Evolutionary conservation across 305 asterid genomes (phyloP), one percentile per base, ranked within the genome.

Genomic region (Withania somnifera): DNA sequence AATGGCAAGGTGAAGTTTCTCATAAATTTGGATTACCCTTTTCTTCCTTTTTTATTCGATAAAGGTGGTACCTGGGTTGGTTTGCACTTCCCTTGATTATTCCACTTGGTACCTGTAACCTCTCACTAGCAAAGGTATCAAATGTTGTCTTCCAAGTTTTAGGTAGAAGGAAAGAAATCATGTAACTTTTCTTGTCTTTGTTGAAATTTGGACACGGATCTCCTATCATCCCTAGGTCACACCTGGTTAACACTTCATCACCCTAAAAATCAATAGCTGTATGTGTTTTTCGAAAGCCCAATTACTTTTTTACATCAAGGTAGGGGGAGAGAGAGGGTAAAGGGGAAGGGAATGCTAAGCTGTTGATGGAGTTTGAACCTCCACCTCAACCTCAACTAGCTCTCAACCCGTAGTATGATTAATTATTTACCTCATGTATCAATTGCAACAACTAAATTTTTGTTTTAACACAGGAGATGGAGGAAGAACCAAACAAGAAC

Each of bases 401-500:
- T 22, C 10, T 52, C 57, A 15, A 50, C 19, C 19, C 54, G 8
- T 14, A 50, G 54, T 14, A 7, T 61, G 24, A 61, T 3, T 64
- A 64, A 7, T 32, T 64, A 15, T 64, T 64, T 32, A 8, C 75
- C 45, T 32, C 0, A 19, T 1, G 50, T 34, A 30, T 15, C 45
- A 17, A n/a, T 17, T 34, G 15, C 47, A 30, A 66, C 50, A 66
- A 26, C 75, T 66, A 14, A 0, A 26, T 8, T 34, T 7, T 32
- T 66, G n/a, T 34, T 24, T 2, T 20, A 57, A 77, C 85, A 85
- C 88, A 94, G 96, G 83, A 89, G 76, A 42, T 90, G 11, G 92
- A 86, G 50, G 98, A 94, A 80, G 96, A 92, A 26, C 97, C 95
- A 5, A 91, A 94, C 90, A 90, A 85, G 87, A 94, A 92, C 88